Evolutionary conservation across 140 eudicot species (phyloP).

Genomic region (Artemisia princeps): DNA sequence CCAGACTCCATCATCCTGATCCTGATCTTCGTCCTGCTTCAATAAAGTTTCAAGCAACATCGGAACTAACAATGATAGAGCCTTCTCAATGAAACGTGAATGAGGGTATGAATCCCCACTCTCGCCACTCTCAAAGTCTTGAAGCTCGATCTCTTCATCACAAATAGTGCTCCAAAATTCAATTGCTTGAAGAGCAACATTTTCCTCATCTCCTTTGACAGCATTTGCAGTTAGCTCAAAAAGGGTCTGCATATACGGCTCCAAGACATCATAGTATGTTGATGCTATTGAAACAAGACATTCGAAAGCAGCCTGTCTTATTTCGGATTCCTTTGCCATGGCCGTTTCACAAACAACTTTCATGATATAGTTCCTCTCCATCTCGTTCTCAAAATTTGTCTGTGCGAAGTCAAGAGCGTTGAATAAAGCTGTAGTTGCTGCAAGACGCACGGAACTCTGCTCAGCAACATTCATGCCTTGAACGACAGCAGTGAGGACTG

Average conservation of each 20-base stretch:
- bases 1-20: constrained; percentile 69
- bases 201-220: constrained; percentile 76
- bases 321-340: constrained; percentile 55
- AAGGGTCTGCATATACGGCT: constrained; percentile 76
- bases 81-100: constrained; percentile 60
- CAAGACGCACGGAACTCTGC: constrained; percentile 55
- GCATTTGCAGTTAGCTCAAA: constrained; percentile 77
- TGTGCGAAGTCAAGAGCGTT: constrained; percentile 88
- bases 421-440: constrained; percentile 70
- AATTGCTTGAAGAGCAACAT: constrained; percentile 82
- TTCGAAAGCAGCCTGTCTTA: constrained; percentile 76
- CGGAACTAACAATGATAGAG: constrained; percentile 48
- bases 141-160: constrained; percentile 80
- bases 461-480: constrained; percentile 80
- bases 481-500: constrained; percentile 83
- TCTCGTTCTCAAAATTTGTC: constrained; percentile 65
- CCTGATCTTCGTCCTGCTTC: constrained; percentile 78
- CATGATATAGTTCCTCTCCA: constrained; percentile 73
- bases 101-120: constrained; percentile 55
- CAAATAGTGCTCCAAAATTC: constrained; percentile 92
- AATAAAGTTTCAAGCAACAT: constrained; percentile 68
- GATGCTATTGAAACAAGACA: constrained; percentile 82
- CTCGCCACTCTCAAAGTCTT: constrained; percentile 44
- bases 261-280: constrained; percentile 66
- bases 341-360: constrained; percentile 77